These are phyloP conservation scores for Rhododendron mucronatum DNA, from an alignment of 148 eudicot species.

Conservation along the genomic window DNA sequence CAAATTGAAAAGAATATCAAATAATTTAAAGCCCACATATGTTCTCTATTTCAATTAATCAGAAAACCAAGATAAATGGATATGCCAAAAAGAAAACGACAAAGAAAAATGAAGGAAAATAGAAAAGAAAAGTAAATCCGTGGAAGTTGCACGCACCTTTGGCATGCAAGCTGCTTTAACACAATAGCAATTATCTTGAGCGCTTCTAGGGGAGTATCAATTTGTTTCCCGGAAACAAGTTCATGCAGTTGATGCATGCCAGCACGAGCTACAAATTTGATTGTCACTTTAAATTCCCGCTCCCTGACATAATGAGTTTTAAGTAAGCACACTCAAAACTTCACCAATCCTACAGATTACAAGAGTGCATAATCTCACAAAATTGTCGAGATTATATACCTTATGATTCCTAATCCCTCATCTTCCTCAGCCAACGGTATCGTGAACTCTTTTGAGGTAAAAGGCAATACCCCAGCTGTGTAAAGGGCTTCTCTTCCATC, in stretches of 20 bases:
- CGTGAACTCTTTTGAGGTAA: constrained; percentile 43
- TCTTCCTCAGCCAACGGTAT: constrained; percentile 37
- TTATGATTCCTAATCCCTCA: constrained; percentile 39
- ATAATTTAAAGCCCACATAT: not conserved
- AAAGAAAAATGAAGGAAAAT: not conserved
- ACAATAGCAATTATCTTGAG: constrained; percentile 61
- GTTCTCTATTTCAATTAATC: not conserved
- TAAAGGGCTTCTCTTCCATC: constrained; percentile 58
- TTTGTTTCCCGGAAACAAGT: constrained; percentile 57
- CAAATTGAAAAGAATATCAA: constrained; percentile 3
- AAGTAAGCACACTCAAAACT: not conserved
- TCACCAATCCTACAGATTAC: not conserved
- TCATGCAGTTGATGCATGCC: constrained; percentile 53
- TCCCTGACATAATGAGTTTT: constrained; percentile 26
- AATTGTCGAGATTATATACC: constrained; percentile 21
- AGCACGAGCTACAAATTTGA: constrained; percentile 57
- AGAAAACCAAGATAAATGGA: not conserved
- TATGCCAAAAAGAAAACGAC: not conserved
- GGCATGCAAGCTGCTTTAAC: constrained; percentile 53
- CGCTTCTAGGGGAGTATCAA: constrained; percentile 55
- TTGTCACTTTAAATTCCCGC: constrained; percentile 46
- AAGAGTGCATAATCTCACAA: not conserved
- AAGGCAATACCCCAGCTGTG: constrained; percentile 59
- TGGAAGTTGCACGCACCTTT: constrained; percentile 33
- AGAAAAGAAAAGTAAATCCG: not conserved